phyloP scores from a whole-genome alignment of 495 filamentous ascomycete genomes.

The Hypoxylon lenormandii region DNA sequence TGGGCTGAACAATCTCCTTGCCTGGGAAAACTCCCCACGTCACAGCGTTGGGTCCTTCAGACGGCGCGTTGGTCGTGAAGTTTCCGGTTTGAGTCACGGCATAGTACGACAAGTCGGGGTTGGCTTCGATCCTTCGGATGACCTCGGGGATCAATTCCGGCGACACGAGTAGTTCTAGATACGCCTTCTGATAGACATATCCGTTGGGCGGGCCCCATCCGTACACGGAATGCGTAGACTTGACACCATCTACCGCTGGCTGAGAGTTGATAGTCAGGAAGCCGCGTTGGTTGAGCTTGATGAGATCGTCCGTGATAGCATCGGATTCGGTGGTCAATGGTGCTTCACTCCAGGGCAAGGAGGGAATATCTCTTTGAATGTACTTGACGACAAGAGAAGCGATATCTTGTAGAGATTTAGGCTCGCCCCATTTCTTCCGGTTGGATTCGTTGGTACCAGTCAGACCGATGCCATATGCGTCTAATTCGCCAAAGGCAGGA shows the following conservation, averaged over 20 bases:
- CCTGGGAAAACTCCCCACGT: conserved; percentile 99
- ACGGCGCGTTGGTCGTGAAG: conserved; percentile 83
- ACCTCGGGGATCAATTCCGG: conserved; percentile 82
- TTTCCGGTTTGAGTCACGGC: conserved; percentile 84
- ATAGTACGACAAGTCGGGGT: conserved; percentile 89
- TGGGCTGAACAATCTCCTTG: conserved; percentile 98
- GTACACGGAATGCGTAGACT: conserved; percentile 84
- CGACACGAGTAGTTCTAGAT: conserved; percentile 88
- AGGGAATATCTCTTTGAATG: conserved; percentile 79
- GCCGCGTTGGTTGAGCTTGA: conserved; percentile 84
- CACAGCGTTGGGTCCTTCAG: conserved; percentile 91
- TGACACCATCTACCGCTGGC: conserved; percentile 92
- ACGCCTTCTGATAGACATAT: conserved; percentile 98
- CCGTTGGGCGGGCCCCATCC: conserved; percentile 96
- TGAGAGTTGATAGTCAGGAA: conserved; percentile 98
- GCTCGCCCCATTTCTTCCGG: conserved; percentile 92
- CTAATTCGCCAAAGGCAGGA: conserved; percentile 95
- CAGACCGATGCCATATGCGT: conserved; percentile 92
- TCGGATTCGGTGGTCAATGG: conserved; percentile 85
- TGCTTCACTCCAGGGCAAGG: conserved; percentile 93
- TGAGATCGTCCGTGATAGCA: conserved; percentile 77
- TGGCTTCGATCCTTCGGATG: conserved; percentile 78
- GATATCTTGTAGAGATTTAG: conserved; percentile 80
- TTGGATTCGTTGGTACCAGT: conserved; percentile 98
- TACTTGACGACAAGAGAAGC: conserved; percentile 85